Percentiles rank a stretch among this genome's conserved stretches.
phyloP scores from a whole-genome alignment of 192 early-diverging fungal species.

The Podila minutissima region DNA sequence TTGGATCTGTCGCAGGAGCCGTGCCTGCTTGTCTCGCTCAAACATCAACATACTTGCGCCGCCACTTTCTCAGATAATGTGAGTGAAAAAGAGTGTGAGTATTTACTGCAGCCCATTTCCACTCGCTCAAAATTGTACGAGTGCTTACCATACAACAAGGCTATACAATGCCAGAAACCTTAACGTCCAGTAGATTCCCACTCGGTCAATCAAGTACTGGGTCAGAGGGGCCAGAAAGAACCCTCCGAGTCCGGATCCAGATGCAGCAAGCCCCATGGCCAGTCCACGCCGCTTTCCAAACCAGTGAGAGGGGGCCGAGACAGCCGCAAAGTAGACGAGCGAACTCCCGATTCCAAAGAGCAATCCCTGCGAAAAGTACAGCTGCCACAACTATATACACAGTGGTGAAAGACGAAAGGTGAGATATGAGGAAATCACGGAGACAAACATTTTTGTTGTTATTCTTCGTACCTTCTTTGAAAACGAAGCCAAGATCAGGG shows the following conservation, averaged over 20 bases:
- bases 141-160: conserved; percentile 43
- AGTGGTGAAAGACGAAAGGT: background rate
- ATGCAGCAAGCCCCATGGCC: conserved; percentile 76
- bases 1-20: background rate
- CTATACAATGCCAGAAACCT: conserved; percentile 64
- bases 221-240: conserved; percentile 63
- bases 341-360: conserved; percentile 76
- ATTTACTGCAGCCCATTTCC: too few species aligned
- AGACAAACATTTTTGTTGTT: background rate
- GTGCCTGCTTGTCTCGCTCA: background rate
- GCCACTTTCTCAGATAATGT: conserved; percentile 1
- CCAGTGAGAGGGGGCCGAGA: conserved; percentile 75
- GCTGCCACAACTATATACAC: conserved; percentile 69
- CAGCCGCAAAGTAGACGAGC: conserved; percentile 68
- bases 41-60: conserved; percentile 18
- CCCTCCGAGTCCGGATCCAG: conserved; percentile 81
- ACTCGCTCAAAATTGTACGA: too few species aligned
- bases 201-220: conserved; percentile 60
- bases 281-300: conserved; percentile 70
- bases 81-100: background rate
- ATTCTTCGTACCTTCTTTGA: conserved; percentile 25
- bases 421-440: background rate
- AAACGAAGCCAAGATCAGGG: conserved; percentile 58
- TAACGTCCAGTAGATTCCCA: conserved; percentile 71
- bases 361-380: conserved; percentile 77